Percentiles rank a stretch among this genome's conserved stretches.
Evolutionary conservation across 1,284 basidiomycete species (phyloP).

Genomic region (Tilletia caries): DNA sequence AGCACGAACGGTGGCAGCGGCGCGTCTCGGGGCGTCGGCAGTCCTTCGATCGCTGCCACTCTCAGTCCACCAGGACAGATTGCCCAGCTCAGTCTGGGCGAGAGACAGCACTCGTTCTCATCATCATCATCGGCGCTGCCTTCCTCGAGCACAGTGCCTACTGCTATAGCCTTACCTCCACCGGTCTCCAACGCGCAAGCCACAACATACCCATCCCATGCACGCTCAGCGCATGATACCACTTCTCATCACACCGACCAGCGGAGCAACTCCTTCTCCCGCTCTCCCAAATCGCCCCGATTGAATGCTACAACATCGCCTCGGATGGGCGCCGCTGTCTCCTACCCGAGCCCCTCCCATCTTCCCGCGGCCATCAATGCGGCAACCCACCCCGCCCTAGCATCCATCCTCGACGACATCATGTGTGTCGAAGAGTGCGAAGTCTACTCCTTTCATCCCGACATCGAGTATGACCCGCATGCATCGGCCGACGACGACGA

Average conservation of each 20-base stretch:
- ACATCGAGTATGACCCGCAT: conserved; percentile 91
- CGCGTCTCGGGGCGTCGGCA: neutral
- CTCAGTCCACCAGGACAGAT: conserved; percentile 1
- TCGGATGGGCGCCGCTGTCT: neutral
- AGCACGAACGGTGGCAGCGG: neutral
- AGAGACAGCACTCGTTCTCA: neutral
- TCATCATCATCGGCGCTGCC: too few relatives aligned
- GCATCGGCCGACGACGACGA: conserved; percentile 60
- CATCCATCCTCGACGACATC: conserved; percentile 81
- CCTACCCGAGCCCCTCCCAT: neutral
- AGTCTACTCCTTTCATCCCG: conserved; percentile 90
- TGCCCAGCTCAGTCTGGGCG: neutral
- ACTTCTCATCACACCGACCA: neutral
- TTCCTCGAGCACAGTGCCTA: neutral
- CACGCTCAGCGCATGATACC: too few relatives aligned
- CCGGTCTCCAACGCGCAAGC: conserved; percentile 19
- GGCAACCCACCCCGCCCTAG: conserved; percentile 70
- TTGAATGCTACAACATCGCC: neutral
- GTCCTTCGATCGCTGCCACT: conserved; percentile 1
- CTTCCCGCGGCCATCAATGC: conserved; percentile 11
- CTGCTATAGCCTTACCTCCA: conserved; percentile 22
- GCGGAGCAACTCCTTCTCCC: neutral
- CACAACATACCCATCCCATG: neutral
- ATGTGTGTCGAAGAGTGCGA: conserved; percentile 88
- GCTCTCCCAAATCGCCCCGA: conserved; percentile 5